Base-by-base conservation (phyloP, 768 basidiomycete species). In the Rhizopogon salebrosus region DNA sequence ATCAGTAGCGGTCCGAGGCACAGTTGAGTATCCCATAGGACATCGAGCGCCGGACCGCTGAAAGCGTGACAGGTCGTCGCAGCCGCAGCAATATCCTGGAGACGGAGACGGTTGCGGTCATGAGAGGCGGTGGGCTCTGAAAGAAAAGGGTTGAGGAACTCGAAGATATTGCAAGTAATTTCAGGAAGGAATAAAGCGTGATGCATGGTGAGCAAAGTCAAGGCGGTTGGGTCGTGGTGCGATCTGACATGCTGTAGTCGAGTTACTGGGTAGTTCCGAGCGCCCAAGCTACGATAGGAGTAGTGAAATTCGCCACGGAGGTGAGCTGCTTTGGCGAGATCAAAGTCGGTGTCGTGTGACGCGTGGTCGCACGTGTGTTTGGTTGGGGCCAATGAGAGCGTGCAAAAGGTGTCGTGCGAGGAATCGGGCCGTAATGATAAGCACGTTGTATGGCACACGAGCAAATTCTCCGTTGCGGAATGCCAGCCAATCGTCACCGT, bases 401-500 rank as follows among this genome's bases (percentile, higher is more conserved):
- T 38, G 24, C n/a, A 22, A 39, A 52, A 48, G 6, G 14, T 46
- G 57, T 57, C 57, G 54, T 57, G 36, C 49, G 55, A 41, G 29
- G 42, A 53, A 29, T 20, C 37, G 20, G 36, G 8, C 41, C 43
- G 36, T 45, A 26, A 41, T 41, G 39, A 55, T 36, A 55, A 16
- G 45, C 60, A 61, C 62, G 56, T 60, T 56, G 50, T 41, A 54
- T 29, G 38, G 57, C 62, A 64, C 65, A 61, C 64, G 64, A 60
- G 59, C 62, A 60, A 46, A 38, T 34, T n/a, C 20, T 24, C 31
- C 29, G 16, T 22, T 16, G 38, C 31, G 27, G 22, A 14, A 20
- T 49, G 34, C 36, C 39, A 49, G 36, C 45, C 51, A 51, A 48
- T 51, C 38, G 31, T 23, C 13, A 43, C 48, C 39, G 42, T 40